These are phyloP conservation scores for Cucumis hystrix DNA, from an alignment of 306 rosid genomes.

Conservation along the genomic window DNA sequence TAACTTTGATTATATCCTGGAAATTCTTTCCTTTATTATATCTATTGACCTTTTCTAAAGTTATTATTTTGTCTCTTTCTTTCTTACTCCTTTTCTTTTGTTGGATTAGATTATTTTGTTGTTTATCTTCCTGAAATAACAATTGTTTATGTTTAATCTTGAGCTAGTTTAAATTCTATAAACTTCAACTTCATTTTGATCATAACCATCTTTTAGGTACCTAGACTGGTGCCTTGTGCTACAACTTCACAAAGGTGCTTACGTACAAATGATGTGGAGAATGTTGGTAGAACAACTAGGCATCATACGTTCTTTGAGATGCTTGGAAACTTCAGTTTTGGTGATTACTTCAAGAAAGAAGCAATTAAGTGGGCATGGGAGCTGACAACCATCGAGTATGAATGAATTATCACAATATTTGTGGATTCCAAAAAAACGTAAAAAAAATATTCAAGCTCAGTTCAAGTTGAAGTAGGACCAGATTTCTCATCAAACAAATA, in stretches of 20 bases:
- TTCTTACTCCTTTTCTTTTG: background rate
- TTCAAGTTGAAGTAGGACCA: background rate
- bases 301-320: slow-evolving; percentile 94
- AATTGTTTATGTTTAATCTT: background rate
- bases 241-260: slow-evolving; percentile 83
- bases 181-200: slow-evolving; percentile 2
- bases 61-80: background rate
- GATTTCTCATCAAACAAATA: background rate
- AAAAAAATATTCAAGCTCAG: background rate
- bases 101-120: background rate
- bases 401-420: slow-evolving; percentile 4
- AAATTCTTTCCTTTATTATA: background rate
- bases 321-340: slow-evolving; percentile 98
- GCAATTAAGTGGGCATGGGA: slow-evolving; percentile 98
- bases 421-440: background rate
- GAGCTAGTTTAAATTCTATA: background rate
- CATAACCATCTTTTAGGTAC: slow-evolving; percentile 29
- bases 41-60: background rate
- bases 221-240: slow-evolving; percentile 59
- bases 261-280: slow-evolving; percentile 79
- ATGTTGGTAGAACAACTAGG: slow-evolving; percentile 74
- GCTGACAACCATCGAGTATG: slow-evolving; percentile 70
- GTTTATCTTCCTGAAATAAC: background rate
- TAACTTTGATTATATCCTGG: background rate
- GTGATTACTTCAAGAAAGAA: slow-evolving; percentile 89